These are phyloP conservation scores for Colletotrichum siamense DNA, from an alignment of 2,329 filamentous ascomycete genomes.

Conservation along the genomic window DNA sequence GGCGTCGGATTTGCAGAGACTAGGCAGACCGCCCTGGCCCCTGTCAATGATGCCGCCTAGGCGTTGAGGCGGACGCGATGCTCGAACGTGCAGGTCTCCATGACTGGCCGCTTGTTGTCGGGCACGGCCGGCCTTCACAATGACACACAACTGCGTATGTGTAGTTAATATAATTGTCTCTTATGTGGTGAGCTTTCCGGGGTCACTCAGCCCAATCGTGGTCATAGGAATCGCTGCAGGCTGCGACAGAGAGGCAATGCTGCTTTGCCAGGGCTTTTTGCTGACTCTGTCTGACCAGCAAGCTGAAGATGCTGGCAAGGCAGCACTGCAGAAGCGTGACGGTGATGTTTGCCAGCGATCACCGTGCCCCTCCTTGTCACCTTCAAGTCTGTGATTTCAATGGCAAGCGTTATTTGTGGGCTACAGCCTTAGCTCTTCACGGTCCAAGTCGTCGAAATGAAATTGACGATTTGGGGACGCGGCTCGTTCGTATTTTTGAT, in stretches of 20 bases:
- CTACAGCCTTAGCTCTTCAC: background rate
- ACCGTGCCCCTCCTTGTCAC: background rate
- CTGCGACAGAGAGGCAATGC: background rate
- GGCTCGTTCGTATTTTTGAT: background rate
- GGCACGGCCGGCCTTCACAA: background rate
- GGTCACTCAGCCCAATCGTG: background rate
- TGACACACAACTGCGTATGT: background rate
- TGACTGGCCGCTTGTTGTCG: background rate
- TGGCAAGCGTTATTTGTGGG: background rate
- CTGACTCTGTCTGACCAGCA: background rate
- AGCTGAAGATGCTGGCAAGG: background rate
- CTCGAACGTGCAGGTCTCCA: background rate
- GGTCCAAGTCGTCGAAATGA: background rate
- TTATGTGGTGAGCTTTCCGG: background rate
- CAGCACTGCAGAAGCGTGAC: constrained; percentile 16
- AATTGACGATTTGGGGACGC: background rate
- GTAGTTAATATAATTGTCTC: background rate
- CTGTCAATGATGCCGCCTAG: background rate
- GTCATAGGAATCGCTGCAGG: background rate
- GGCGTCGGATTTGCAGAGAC: background rate
- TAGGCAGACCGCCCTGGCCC: background rate
- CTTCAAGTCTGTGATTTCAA: background rate
- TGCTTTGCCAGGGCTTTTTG: background rate
- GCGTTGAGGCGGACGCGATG: background rate
- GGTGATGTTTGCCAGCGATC: background rate